These are phyloP conservation scores for Gracilaria vermiculophylla DNA, from an alignment of 23 red algal species.

Conservation along the genomic window DNA sequence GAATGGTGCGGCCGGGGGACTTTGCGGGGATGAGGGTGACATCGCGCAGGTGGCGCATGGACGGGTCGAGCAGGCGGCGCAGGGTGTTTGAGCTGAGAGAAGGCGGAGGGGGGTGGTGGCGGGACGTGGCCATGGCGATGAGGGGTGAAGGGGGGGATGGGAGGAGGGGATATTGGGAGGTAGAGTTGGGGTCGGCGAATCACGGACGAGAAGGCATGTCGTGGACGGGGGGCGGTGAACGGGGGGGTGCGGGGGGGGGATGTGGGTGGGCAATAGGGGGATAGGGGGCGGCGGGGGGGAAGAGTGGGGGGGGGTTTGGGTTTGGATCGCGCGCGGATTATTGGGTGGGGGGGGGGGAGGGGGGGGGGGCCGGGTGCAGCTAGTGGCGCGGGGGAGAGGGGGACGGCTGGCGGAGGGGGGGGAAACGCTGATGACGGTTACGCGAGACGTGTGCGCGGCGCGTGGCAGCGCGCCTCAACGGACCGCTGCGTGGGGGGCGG, in stretches of 20 bases:
- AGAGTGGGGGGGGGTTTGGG: not conserved
- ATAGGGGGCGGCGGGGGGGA: not conserved
- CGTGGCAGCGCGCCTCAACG: not conserved
- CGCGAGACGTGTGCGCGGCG: not conserved
- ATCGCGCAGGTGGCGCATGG: slow-evolving; percentile 35
- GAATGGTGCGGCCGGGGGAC: slow-evolving; percentile 49
- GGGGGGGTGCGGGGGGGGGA: not conserved
- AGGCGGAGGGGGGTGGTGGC: not conserved
- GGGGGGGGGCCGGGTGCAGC: not conserved
- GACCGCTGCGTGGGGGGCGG: no score
- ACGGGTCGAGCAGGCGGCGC: slow-evolving; percentile 29
- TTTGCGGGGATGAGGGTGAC: slow-evolving; percentile 52
- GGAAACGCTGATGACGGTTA: not conserved
- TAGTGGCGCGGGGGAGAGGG: not conserved
- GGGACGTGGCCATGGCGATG: not conserved
- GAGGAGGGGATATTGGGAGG: not conserved
- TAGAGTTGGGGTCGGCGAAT: not conserved
- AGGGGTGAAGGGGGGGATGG: not conserved
- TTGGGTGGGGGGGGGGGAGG: not conserved
- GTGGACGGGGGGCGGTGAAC: not conserved
- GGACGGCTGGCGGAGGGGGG: no score
- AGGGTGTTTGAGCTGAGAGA: slow-evolving; percentile 21
- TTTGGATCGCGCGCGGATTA: not conserved
- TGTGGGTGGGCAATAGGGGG: not conserved
- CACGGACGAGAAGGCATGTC: not conserved